These are phyloP conservation scores for Wickerhamomyces sp. DNA, from an alignment of 1,139 yeast genomes.

Conservation along the genomic window DNA sequence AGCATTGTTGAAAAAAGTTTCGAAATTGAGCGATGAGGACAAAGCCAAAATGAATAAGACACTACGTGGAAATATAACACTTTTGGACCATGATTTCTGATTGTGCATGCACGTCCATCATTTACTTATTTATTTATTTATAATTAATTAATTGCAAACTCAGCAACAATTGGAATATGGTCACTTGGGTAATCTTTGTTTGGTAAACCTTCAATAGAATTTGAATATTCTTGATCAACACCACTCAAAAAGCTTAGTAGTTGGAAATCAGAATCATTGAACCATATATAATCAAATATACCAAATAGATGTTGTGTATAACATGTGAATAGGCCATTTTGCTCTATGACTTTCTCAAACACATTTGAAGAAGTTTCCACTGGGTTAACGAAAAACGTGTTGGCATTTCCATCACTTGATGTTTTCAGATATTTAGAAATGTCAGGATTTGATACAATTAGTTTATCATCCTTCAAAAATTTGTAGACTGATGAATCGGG, in stretches of 20 bases:
- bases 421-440: conserved; percentile 11
- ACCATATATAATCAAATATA: conserved; percentile 59
- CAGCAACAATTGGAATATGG: conserved; percentile 79
- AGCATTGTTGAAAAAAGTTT: conserved; percentile 34
- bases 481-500: conserved; percentile 45
- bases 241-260: conserved; percentile 59
- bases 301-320: conserved; percentile 46
- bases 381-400: conserved; percentile 25
- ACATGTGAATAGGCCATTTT: conserved; percentile 41
- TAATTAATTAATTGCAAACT: conserved; percentile 54
- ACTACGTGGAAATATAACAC: conserved; percentile 25
- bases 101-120: too few relatives aligned
- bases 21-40: conserved; percentile 30
- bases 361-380: conserved; percentile 29
- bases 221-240: conserved; percentile 66
- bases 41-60: conserved; percentile 35
- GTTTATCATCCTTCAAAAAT: conserved; percentile 36
- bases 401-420: neutral
- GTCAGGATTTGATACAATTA: conserved; percentile 17
- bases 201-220: conserved; percentile 78
- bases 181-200: conserved; percentile 89
- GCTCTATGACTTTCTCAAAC: conserved; percentile 29
- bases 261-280: conserved; percentile 34
- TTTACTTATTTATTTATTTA: conserved; percentile 8
- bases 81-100: conserved; percentile 20